These are phyloP conservation scores for Coemansia sp. DNA, from an alignment of 192 early-diverging fungal genomes.

Conservation along the genomic window DNA sequence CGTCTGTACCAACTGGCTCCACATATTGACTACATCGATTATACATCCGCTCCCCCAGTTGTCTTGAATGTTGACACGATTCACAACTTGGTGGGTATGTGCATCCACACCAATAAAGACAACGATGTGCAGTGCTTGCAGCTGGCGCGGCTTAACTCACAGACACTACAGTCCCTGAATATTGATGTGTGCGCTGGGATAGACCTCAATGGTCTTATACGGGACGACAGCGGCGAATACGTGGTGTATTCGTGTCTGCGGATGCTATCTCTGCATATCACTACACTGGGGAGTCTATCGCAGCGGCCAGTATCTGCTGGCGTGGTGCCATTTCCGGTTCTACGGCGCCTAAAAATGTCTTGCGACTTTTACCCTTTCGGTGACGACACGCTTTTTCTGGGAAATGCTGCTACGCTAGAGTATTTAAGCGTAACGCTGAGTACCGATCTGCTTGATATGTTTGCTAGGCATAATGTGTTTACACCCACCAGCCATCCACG, in stretches of 20 bases:
- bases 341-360: neutral
- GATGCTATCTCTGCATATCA: neutral
- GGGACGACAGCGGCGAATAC: neutral
- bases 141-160: neutral
- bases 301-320: neutral
- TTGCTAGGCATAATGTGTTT: too few species aligned
- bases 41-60: too few species aligned
- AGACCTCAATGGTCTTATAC: neutral
- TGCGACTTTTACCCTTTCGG: neutral
- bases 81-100: neutral
- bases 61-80: neutral
- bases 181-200: neutral
- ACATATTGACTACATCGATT: too few species aligned
- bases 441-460: too few species aligned
- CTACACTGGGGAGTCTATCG: neutral
- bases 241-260: neutral
- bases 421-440: too few species aligned
- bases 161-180: neutral
- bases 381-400: neutral
- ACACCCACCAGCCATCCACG: too few species aligned
- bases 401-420: neutral
- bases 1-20: too few species aligned
- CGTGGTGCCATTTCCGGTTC: neutral
- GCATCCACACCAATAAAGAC: neutral
- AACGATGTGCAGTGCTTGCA: neutral